Evolutionary conservation across 352 stramenopile genomes (phyloP).

Genomic region (Pilasporangium apinafurcum): DNA sequence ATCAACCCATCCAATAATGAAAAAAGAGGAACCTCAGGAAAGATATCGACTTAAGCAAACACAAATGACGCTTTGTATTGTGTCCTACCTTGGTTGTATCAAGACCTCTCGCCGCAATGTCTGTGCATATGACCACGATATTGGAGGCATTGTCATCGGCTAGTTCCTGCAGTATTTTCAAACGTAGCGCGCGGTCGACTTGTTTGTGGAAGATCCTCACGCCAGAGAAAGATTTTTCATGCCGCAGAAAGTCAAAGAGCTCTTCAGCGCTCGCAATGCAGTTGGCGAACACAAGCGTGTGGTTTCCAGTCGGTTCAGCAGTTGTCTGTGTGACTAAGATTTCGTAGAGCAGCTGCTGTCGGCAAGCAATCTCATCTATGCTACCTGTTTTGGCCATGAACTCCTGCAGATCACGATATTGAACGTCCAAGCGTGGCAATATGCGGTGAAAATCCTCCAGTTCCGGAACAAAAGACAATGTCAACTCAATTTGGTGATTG

Average conservation of each 20-base stretch:
- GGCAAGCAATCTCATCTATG: constrained; percentile 11
- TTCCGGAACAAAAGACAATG: constrained; percentile 1
- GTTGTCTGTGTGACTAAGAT: constrained; percentile 25
- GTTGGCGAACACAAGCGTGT: constrained; percentile 72
- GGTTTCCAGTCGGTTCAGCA: constrained; percentile 5
- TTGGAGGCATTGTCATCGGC: constrained; percentile 20
- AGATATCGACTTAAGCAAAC: no score
- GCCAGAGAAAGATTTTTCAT: constrained; percentile 19
- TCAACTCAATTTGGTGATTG: no score
- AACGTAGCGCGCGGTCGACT: constrained; percentile 39
- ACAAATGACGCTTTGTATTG: no score
- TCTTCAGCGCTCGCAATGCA: constrained; percentile 61
- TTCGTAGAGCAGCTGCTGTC: constrained; percentile 29
- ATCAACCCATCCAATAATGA: no score
- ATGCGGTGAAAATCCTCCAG: constrained; percentile 68
- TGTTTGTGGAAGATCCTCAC: constrained; percentile 60
- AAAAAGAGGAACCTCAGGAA: no score
- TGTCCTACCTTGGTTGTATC: constrained; percentile 70
- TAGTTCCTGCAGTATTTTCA: constrained; percentile 33
- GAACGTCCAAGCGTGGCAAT: constrained; percentile 37
- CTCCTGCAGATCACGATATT: constrained; percentile 30
- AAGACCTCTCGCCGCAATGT: constrained; percentile 68
- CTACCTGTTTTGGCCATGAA: constrained; percentile 13
- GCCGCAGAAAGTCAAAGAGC: constrained; percentile 45
- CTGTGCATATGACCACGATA: constrained; percentile 60